Evolutionary conservation across 352 stramenopile genomes (phyloP).

Genomic region (Globisporangium acanthophoron): DNA sequence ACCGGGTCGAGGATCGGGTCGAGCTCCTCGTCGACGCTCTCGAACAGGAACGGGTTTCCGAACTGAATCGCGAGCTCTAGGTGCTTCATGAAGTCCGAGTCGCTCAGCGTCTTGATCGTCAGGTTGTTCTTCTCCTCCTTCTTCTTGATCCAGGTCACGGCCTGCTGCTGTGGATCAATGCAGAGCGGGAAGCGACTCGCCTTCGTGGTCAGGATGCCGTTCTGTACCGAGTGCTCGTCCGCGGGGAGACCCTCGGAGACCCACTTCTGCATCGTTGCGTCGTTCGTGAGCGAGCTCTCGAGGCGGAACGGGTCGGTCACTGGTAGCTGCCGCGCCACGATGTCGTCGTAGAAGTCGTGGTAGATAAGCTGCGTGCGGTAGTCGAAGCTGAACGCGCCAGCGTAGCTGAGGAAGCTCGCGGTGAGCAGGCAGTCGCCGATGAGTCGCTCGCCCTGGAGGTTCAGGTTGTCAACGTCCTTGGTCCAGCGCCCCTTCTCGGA

Average conservation of each 20-base stretch:
- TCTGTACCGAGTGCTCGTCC: conserved; percentile 94
- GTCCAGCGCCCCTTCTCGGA: conserved; percentile 92
- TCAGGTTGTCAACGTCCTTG: conserved; percentile 86
- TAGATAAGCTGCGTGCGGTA: conserved; percentile 89
- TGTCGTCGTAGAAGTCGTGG: conserved; percentile 83
- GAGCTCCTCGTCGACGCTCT: conserved; percentile 93
- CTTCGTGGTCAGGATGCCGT: conserved; percentile 94
- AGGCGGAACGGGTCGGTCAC: conserved; percentile 87
- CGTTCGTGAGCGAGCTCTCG: conserved; percentile 89
- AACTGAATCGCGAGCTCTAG: conserved; percentile 94
- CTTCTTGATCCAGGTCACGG: conserved; percentile 96
- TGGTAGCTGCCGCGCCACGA: conserved; percentile 67
- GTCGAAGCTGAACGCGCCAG: conserved; percentile 89
- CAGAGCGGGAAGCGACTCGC: conserved; percentile 92
- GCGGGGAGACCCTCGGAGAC: conserved; percentile 90
- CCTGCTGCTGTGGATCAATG: conserved; percentile 95
- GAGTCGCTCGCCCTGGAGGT: conserved; percentile 79
- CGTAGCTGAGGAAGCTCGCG: conserved; percentile 88
- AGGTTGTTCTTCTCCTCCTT: conserved; percentile 92
- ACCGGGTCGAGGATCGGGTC: conserved; percentile 94
- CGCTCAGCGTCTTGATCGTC: conserved; percentile 91
- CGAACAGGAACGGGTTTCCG: conserved; percentile 93
- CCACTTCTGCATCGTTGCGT: conserved; percentile 93
- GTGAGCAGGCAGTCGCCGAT: conserved; percentile 90
- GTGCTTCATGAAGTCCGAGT: conserved; percentile 95